phyloP scores from a whole-genome alignment of 768 basidiomycete species.

The Hygrophorus pudorinus region DNA sequence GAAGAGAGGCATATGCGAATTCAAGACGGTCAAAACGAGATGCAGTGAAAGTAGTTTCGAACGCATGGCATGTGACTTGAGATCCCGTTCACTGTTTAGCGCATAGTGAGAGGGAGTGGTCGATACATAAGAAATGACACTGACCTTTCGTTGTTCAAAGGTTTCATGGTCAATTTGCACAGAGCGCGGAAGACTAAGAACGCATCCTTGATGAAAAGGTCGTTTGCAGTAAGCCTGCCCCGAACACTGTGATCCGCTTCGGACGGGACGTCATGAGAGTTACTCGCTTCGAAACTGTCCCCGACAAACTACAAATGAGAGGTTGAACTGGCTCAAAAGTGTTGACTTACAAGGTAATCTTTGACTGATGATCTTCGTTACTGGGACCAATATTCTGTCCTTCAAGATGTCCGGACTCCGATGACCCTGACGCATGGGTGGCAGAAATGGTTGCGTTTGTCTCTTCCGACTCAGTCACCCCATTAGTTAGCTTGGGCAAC shows the following conservation, averaged over 20 bases:
- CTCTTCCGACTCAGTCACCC: neutral
- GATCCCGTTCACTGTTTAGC: slow-evolving; percentile 72
- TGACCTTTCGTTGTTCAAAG: slow-evolving; percentile 86
- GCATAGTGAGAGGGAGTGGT: neutral
- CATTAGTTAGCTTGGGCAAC: neutral
- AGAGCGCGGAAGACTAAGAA: slow-evolving; percentile 96
- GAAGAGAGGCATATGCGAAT: slow-evolving; percentile 85
- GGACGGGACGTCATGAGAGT: slow-evolving; percentile 23
- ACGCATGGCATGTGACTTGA: slow-evolving; percentile 94
- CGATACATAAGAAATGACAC: neutral
- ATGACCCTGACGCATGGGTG: no score
- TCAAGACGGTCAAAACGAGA: slow-evolving; percentile 84
- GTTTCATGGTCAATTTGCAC: slow-evolving; percentile 98
- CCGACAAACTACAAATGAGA: slow-evolving; percentile 13
- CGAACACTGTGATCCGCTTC: slow-evolving; percentile 24
- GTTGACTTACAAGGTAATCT: neutral
- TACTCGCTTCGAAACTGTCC: slow-evolving; percentile 25
- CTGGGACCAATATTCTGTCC: no score
- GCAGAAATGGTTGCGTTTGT: neutral
- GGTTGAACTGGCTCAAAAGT: neutral
- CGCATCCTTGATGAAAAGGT: slow-evolving; percentile 93
- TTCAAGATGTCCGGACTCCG: no score
- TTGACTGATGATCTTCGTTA: neutral
- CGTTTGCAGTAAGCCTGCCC: slow-evolving; percentile 52
- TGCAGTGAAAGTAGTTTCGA: slow-evolving; percentile 93